Conservation (phyloP, 306 rosid species). For the Trichosanthes truncata region DNA sequence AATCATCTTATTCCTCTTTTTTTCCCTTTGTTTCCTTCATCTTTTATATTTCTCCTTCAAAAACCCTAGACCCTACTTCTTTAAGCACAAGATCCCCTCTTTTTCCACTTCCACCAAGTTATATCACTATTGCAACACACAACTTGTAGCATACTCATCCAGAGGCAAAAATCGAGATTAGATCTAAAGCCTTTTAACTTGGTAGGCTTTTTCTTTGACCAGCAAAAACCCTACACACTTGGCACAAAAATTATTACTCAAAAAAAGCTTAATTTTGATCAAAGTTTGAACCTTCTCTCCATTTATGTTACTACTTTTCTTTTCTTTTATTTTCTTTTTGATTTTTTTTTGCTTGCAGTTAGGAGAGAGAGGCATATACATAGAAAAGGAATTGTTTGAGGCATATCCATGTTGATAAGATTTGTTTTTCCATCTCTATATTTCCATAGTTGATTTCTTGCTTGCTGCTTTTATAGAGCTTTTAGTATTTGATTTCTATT, state of each 20-base stretch:
- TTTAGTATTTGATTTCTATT: too few relatives aligned
- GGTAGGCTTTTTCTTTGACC: background rate
- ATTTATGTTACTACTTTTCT: background rate
- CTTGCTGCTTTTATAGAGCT: too few relatives aligned
- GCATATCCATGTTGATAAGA: too few relatives aligned
- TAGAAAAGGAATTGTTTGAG: too few relatives aligned
- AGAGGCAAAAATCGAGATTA: background rate
- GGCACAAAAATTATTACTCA: background rate
- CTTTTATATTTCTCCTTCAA: background rate
- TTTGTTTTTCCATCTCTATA: too few relatives aligned
- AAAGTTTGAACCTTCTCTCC: background rate
- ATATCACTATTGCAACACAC: background rate
- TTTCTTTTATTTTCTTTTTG: too few relatives aligned
- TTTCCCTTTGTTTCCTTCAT: background rate
- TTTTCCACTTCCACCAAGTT: background rate
- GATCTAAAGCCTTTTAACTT: background rate
- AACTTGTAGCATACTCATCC: background rate
- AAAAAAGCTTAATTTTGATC: background rate
- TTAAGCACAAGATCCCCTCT: slow-evolving; percentile 32
- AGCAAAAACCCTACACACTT: background rate
- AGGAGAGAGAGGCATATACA: too few relatives aligned
- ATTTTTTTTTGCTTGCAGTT: too few relatives aligned
- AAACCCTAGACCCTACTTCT: slow-evolving; percentile 9
- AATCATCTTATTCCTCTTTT: slow-evolving; percentile 4
- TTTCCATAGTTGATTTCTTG: too few relatives aligned